Base-by-base conservation (phyloP, 768 basidiomycete species). In the Sporobolomyces roseus region DNA sequence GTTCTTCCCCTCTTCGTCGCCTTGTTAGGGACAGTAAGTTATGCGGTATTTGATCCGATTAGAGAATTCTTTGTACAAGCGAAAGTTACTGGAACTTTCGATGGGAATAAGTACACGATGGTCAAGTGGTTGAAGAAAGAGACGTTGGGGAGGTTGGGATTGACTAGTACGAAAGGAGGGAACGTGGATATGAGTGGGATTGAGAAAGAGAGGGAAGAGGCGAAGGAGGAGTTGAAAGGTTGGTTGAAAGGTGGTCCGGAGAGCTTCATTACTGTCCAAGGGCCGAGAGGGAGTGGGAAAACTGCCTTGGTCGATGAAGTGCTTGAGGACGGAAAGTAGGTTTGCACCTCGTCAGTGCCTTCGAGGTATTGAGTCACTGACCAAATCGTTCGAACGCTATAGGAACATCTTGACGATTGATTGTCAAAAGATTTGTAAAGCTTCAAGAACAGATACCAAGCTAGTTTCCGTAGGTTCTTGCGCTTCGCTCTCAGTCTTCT, bases 21-120 rank as follows among this genome's bases (percentile, higher is more conserved):
- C 78, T 79, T 98, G 3, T 77, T 98, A n/a, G 94, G 93, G 16
- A 87, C 88, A 3, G 74, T 98, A 43, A 90, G 90, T 27, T 96
- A 94, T 77, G 88, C 90, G 89, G 85, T 97, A 59, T 96, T 97
- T 75, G 92, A 97, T 78, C 93, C 93, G 3, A 84, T 99, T 48
- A 87, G 94, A 32, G 84, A 86, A 3, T 81, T 91, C 66, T 90
- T 87, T 82, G 84, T 98, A 0, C 84, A 91, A 80, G 85, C 85
- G 30, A 90, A 91, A 75, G 82, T 96, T 74, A 80, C 88, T 51
- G 83, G 90, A 48, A 90, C 90, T 84, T 93, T 96, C 74, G 87
- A 94, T 70, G 32, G 75, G 23, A 79, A 94, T 85, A 67, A 88
- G 73, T 91, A 84, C 77, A 80, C 79, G 45, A n/a, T 89, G 2